Conservation (phyloP, 208 protist species). For the Eutreptiella sp. region DNA sequence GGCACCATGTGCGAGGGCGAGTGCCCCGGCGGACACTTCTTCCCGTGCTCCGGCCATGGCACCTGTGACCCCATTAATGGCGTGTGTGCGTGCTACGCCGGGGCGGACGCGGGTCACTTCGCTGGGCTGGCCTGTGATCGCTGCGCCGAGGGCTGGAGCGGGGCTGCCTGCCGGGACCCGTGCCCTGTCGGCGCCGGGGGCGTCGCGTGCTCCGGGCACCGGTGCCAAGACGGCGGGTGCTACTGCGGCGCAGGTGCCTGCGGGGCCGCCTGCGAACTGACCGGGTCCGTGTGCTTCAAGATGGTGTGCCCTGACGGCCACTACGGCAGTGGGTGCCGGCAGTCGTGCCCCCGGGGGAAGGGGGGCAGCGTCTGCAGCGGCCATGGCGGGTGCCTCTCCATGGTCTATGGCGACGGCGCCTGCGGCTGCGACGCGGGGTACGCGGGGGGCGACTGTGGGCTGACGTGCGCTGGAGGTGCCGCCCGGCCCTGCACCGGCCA, state of each 20-base stretch:
- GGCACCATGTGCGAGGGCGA: not conserved
- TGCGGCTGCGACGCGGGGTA: conserved; percentile 16
- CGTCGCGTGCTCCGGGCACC: not conserved
- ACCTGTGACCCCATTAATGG: not conserved
- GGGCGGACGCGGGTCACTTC: not conserved
- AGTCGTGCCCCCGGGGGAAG: too few relatives aligned
- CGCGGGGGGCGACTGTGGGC: conserved; percentile 7
- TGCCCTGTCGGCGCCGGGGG: not conserved
- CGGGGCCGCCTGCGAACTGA: conserved; percentile 6
- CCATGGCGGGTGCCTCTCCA: conserved; percentile 13
- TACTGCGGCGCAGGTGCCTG: not conserved
- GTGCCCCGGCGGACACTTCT: not conserved
- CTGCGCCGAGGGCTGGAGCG: not conserved
- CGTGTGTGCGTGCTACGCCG: not conserved
- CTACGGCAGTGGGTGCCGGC: too few relatives aligned
- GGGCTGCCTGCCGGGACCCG: not conserved
- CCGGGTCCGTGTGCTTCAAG: conserved; percentile 17
- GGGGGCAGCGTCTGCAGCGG: conserved; percentile 13
- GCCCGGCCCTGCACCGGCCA: conserved; percentile 15
- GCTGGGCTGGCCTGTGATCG: not conserved
- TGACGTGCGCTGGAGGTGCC: conserved; percentile 22
- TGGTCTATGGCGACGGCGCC: not conserved
- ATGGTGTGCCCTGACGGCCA: conserved; percentile 17
- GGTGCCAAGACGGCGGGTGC: not conserved
- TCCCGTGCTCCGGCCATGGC: not conserved